These are phyloP conservation scores for Leccinum obscurum DNA, from an alignment of 768 basidiomycete species.

Conservation along the genomic window DNA sequence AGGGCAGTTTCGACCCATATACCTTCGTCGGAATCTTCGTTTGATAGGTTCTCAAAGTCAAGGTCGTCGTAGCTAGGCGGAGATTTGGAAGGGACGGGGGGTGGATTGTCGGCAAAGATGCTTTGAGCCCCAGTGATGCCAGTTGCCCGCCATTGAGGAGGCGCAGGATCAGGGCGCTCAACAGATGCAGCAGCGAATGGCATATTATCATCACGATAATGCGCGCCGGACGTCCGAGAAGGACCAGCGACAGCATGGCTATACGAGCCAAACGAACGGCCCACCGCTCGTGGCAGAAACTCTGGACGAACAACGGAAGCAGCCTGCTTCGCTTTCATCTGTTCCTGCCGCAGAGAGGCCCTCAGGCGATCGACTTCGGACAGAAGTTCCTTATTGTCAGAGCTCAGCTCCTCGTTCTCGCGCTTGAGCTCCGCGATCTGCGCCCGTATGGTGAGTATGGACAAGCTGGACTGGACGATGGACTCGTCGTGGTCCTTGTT, in stretches of 20 bases:
- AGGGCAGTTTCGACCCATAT: slow-evolving; percentile 6
- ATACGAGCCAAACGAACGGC: slow-evolving; percentile 8
- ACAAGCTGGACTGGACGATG: slow-evolving; percentile 51
- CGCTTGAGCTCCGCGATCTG: slow-evolving; percentile 39
- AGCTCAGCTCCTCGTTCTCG: slow-evolving; percentile 27
- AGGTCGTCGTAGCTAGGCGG: slow-evolving; percentile 15
- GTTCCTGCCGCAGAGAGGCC: slow-evolving; percentile 15
- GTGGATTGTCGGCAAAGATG: slow-evolving; percentile 29
- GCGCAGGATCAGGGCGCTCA: neutral
- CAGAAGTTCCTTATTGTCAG: slow-evolving; percentile 31
- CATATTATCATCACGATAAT: neutral
- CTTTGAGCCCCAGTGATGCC: slow-evolving; percentile 16
- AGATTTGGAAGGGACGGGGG: slow-evolving; percentile 21
- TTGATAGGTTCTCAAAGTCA: slow-evolving; percentile 1
- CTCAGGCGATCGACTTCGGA: slow-evolving; percentile 24
- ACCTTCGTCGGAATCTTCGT: slow-evolving; percentile 4
- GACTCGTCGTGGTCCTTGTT: slow-evolving; percentile 30
- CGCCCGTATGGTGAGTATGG: slow-evolving; percentile 43
- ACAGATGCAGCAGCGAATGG: neutral
- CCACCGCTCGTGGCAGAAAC: neutral
- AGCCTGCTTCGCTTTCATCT: neutral
- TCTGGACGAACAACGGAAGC: neutral
- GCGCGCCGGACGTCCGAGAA: slow-evolving; percentile 7
- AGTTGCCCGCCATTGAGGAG: neutral
- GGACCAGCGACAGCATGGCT: slow-evolving; percentile 28